Percentiles rank a stretch among this genome's conserved stretches.
Conservation (phyloP, 2,329 filamentous ascomycete species). For the Ceratocystis smalleyi region DNA sequence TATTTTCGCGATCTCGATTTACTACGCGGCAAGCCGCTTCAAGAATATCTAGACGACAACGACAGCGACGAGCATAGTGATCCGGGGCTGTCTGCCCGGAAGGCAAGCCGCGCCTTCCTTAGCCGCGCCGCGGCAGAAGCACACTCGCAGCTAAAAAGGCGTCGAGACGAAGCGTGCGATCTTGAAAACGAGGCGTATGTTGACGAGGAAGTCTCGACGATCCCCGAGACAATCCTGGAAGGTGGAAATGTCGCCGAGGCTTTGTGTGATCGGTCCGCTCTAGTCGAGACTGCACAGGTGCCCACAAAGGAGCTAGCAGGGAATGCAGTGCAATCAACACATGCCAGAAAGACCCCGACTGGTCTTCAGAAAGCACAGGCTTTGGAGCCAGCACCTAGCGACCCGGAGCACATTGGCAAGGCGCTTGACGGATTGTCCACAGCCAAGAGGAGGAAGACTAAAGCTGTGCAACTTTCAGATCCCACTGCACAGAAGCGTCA, state of each 20-base stretch:
- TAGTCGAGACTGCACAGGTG: neutral
- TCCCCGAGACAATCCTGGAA: neutral
- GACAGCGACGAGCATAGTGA: constrained; percentile 8
- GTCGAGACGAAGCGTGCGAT: neutral
- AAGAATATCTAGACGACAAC: neutral
- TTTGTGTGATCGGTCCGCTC: no score
- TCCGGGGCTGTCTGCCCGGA: neutral
- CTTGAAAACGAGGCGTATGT: neutral
- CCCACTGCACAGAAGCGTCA: constrained; percentile 18
- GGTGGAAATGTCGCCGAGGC: neutral
- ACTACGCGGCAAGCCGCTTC: neutral
- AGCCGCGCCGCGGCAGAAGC: neutral
- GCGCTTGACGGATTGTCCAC: neutral
- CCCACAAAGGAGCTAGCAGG: neutral
- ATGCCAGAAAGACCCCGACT: no score
- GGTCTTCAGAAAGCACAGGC: no score
- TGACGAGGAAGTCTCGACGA: neutral
- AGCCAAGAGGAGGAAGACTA: neutral
- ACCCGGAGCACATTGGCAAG: no score
- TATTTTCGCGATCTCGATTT: constrained; percentile 5
- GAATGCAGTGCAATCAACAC: neutral
- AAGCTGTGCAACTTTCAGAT: neutral
- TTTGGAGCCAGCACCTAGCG: no score
- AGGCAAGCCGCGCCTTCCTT: constrained; percentile 1
- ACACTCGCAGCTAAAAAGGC: neutral